These are phyloP conservation scores for Caloboletus inedulis DNA, from an alignment of 1,284 basidiomycete genomes.

Conservation along the genomic window DNA sequence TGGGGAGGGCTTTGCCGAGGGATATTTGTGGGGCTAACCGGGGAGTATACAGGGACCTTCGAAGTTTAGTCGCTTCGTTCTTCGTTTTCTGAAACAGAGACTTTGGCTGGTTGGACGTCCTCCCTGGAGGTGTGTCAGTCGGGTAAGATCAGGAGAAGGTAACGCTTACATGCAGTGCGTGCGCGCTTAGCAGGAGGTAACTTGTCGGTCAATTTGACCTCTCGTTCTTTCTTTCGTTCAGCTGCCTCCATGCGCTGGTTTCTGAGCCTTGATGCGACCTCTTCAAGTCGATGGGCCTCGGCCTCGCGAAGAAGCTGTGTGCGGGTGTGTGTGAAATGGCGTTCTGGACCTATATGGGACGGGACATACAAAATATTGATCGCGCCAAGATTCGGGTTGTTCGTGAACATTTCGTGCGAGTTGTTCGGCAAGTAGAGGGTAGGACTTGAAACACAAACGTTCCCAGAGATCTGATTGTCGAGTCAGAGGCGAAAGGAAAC, in stretches of 20 bases:
- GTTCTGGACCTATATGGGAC: not conserved
- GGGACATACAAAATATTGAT: conserved; percentile 59
- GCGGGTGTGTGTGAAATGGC: conserved; percentile 6
- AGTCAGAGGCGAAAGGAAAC: conserved; percentile 8
- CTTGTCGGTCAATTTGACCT: conserved; percentile 67
- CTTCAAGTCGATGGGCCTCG: conserved; percentile 60
- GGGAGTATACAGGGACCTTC: conserved; percentile 55
- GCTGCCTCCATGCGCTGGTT: conserved; percentile 63
- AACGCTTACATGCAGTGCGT: conserved; percentile 48
- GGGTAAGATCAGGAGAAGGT: not conserved
- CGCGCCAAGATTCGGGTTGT: conserved; percentile 62
- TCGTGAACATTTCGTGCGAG: conserved; percentile 28
- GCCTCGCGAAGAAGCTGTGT: conserved; percentile 50
- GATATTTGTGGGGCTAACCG: conserved; percentile 52
- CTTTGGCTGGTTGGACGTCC: conserved; percentile 49
- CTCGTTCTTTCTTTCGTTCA: conserved; percentile 66
- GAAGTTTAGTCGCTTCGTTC: conserved; percentile 62
- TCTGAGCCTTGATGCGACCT: conserved; percentile 55
- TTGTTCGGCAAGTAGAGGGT: conserved; percentile 49
- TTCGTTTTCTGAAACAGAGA: conserved; percentile 73
- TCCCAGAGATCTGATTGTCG: conserved; percentile 62
- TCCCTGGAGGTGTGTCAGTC: conserved; percentile 41
- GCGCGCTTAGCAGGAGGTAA: conserved; percentile 60
- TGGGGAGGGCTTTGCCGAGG: conserved; percentile 41
- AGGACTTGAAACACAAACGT: conserved; percentile 55